These are phyloP conservation scores for Phytophthora foliorum DNA, from an alignment of 352 stramenopile genomes.

Conservation along the genomic window DNA sequence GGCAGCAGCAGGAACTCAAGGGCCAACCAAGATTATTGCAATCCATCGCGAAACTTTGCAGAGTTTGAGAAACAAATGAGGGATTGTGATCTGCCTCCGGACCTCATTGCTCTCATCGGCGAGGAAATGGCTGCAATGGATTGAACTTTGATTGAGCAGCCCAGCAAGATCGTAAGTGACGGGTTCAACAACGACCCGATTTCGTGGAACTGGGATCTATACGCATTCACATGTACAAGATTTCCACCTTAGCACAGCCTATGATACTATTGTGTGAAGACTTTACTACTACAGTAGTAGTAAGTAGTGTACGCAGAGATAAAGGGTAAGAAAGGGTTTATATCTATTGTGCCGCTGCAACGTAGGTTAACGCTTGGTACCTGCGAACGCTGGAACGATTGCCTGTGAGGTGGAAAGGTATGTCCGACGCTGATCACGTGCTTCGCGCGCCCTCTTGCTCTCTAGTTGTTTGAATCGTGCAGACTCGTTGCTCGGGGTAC, in stretches of 20 bases:
- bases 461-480: conserved; percentile 50
- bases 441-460: conserved; percentile 49
- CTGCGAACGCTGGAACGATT: conserved; percentile 47
- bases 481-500: conserved; percentile 43
- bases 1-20: not conserved
- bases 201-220: no score
- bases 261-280: no score
- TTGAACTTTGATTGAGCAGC: no score
- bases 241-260: no score
- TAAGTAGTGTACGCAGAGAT: no score
- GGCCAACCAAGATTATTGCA: not conserved
- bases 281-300: no score
- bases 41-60: not conserved
- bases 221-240: no score
- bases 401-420: conserved; percentile 73
- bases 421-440: conserved; percentile 45
- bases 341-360: not conserved
- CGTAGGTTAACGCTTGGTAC: conserved; percentile 19
- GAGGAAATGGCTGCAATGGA: conserved; percentile 28
- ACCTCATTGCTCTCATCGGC: conserved; percentile 40
- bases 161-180: no score
- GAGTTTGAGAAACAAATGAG: conserved; percentile 38
- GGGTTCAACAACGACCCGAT: no score
- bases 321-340: no score
- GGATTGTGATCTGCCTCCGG: conserved; percentile 44